These are phyloP conservation scores for Oryza australiensis DNA, from an alignment of 176 grass and related monocot genomes.

Conservation along the genomic window DNA sequence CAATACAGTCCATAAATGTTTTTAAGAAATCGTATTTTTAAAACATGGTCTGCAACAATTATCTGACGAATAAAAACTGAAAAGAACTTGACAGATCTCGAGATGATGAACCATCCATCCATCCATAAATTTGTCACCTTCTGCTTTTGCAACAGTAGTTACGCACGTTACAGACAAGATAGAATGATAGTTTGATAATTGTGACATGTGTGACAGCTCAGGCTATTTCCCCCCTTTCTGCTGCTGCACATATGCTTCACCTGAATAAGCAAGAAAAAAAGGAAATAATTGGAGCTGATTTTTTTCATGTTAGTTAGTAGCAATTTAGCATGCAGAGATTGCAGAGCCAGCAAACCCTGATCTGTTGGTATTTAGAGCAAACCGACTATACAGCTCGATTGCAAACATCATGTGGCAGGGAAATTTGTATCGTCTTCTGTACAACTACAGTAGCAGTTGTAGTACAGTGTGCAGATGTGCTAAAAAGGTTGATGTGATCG, in stretches of 20 bases:
- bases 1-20: too few relatives aligned
- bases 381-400: neutral
- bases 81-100: too few relatives aligned
- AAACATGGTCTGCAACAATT: too few relatives aligned
- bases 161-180: neutral
- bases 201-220: neutral
- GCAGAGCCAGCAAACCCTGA: neutral
- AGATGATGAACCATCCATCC: neutral
- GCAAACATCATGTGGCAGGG: neutral
- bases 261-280: neutral
- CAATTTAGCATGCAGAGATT: neutral
- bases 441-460: neutral
- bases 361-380: slow-evolving; percentile 18
- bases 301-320: neutral
- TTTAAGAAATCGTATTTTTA: too few relatives aligned
- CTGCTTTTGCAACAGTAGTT: neutral
- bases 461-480: too few relatives aligned
- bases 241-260: neutral
- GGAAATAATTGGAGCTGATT: neutral
- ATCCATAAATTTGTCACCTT: too few relatives aligned
- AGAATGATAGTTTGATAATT: neutral
- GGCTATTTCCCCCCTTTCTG: neutral
- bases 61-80: too few relatives aligned
- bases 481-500: too few relatives aligned
- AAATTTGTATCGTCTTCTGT: neutral